Evolutionary conservation across 1,284 basidiomycete genomes (phyloP).

Genomic region (Kalmanozyma brasiliensis): DNA sequence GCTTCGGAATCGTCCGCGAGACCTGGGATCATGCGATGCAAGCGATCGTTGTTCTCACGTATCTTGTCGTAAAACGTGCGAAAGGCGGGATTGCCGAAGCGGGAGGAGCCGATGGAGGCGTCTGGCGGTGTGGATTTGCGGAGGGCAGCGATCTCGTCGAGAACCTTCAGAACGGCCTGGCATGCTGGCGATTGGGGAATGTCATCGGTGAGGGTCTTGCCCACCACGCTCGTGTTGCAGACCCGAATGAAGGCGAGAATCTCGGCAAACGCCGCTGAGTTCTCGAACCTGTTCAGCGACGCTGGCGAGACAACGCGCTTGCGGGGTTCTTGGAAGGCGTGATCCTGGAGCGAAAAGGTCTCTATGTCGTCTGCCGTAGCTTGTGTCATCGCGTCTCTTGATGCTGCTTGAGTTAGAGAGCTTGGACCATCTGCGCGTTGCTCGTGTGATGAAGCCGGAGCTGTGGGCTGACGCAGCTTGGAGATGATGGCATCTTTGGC

Average conservation of each 20-base stretch:
- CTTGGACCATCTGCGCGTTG: background rate
- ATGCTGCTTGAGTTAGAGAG: constrained; percentile 2
- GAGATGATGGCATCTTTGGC: constrained; percentile 36
- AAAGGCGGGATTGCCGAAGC: constrained; percentile 98
- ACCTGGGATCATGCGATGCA: constrained; percentile 64
- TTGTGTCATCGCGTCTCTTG: constrained; percentile 2
- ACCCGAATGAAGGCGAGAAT: constrained; percentile 80
- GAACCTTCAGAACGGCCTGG: constrained; percentile 59
- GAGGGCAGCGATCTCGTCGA: constrained; percentile 44
- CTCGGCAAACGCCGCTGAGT: constrained; percentile 77
- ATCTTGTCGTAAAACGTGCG: constrained; percentile 88
- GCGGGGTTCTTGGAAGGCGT: constrained; percentile 62
- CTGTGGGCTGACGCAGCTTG: constrained; percentile 22
- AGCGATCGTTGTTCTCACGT: constrained; percentile 72
- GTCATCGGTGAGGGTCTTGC: constrained; percentile 76
- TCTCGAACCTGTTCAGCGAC: constrained; percentile 85
- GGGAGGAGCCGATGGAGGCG: constrained; percentile 82
- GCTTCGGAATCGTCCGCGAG: constrained; percentile 46
- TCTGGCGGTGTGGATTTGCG: constrained; percentile 82
- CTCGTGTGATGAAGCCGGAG: constrained; percentile 2
- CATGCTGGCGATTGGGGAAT: constrained; percentile 29
- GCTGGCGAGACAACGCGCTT: constrained; percentile 83
- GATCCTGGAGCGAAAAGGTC: constrained; percentile 11
- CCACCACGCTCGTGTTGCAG: constrained; percentile 81
- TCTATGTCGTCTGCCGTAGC: constrained; percentile 20